Evolutionary conservation across 1,284 basidiomycete species (phyloP).

Genomic region (Boletus hoseneyae): DNA sequence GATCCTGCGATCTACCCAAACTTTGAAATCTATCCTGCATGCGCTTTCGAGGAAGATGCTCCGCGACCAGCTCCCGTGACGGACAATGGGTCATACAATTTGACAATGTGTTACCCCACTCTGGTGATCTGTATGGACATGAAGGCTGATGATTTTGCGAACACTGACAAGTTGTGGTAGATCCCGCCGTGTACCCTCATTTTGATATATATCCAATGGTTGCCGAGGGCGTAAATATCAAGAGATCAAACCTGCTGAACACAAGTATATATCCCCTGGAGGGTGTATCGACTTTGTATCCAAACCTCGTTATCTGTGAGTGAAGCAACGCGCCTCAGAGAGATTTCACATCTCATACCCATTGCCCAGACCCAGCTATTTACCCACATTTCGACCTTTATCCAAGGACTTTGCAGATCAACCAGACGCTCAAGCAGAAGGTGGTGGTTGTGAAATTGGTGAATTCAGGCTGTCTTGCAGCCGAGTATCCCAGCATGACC

Average conservation of each 20-base stretch:
- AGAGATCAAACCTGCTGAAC: background rate
- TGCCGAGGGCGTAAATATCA: background rate
- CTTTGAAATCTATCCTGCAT: slow-evolving; percentile 30
- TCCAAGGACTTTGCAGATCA: slow-evolving; percentile 16
- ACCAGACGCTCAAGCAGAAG: background rate
- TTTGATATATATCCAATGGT: slow-evolving; percentile 43
- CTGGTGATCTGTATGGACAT: slow-evolving; percentile 27
- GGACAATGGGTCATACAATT: background rate
- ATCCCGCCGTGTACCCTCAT: slow-evolving; percentile 43
- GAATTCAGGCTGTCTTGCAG: slow-evolving; percentile 4
- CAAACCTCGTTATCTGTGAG: slow-evolving; percentile 27
- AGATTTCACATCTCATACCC: background rate
- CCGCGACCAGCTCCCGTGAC: slow-evolving; percentile 2
- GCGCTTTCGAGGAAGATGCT: slow-evolving; percentile 2
- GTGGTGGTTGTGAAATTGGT: slow-evolving; percentile 4
- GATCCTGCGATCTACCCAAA: slow-evolving; percentile 30
- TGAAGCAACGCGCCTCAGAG: background rate
- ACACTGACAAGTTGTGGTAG: slow-evolving; percentile 28
- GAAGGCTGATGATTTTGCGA: background rate
- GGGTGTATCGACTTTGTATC: slow-evolving; percentile 12
- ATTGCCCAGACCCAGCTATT: slow-evolving; percentile 23
- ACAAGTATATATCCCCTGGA: background rate
- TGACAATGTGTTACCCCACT: slow-evolving; percentile 11
- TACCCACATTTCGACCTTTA: slow-evolving; percentile 33
- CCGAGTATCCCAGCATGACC: slow-evolving; percentile 34